Percentiles rank a stretch among this genome's conserved stretches.
Conservation (phyloP, 2,329 filamentous ascomycete genomes). For the Penicillium oxalicum region DNA sequence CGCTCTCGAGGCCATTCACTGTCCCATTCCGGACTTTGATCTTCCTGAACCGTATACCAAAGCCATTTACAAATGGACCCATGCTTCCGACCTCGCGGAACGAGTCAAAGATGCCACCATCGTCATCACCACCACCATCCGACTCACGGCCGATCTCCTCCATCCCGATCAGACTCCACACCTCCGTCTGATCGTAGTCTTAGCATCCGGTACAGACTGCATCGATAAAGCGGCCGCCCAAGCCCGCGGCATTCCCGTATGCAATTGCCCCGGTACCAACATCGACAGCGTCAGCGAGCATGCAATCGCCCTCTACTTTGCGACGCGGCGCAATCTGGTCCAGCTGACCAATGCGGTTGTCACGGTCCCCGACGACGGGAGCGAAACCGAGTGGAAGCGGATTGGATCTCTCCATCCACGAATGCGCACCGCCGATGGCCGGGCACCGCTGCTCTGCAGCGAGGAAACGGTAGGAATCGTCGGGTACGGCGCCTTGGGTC, state of each 20-base stretch:
- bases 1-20: constrained; percentile 43
- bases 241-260: constrained; percentile 41
- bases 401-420: constrained; percentile 30
- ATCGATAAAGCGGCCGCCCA: constrained; percentile 41
- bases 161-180: constrained; percentile 37
- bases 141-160: constrained; percentile 29
- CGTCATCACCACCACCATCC: constrained; percentile 37
- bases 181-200: constrained; percentile 41
- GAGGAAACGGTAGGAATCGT: constrained; percentile 47
- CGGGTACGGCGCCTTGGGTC: constrained; percentile 46
- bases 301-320: constrained; percentile 39
- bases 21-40: constrained; percentile 34
- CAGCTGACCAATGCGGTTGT: constrained; percentile 29
- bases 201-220: constrained; percentile 45
- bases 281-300: constrained; percentile 46
- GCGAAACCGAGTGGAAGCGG: constrained; percentile 35
- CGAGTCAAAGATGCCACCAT: constrained; percentile 45
- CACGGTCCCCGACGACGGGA: constrained; percentile 10
- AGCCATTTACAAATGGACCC: constrained; percentile 30
- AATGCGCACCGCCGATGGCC: constrained; percentile 16
- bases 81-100: constrained; percentile 25
- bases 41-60: constrained; percentile 40
- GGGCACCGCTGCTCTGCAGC: constrained; percentile 39
- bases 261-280: constrained; percentile 44
- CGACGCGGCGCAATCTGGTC: constrained; percentile 39